phyloP scores from a whole-genome alignment of 2,329 filamentous ascomycete genomes.

The Juglanconis juglandina region DNA sequence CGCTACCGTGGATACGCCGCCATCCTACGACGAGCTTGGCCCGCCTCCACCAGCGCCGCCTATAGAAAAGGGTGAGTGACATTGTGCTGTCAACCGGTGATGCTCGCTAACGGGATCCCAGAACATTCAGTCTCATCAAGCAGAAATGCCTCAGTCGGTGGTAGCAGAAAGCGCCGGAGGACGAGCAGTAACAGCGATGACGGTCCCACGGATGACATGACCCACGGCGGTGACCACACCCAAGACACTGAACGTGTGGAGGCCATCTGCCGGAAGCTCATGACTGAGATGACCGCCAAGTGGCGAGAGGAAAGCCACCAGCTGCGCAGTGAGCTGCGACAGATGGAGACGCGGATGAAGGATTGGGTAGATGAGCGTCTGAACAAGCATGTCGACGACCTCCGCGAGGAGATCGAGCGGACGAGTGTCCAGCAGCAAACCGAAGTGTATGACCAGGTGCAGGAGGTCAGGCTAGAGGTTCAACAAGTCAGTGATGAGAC shows the following conservation, averaged over 20 bases:
- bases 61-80: constrained; percentile 1
- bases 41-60: constrained; percentile 1
- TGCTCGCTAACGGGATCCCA: neutral
- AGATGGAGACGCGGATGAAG: constrained; percentile 7
- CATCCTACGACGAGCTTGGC: constrained; percentile 3
- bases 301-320: neutral
- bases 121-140: neutral
- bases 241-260: neutral
- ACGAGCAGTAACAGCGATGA: neutral
- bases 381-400: neutral
- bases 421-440: constrained; percentile 7
- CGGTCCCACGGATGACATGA: neutral
- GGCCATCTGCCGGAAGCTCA: constrained; percentile 2
- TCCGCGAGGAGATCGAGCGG: neutral
- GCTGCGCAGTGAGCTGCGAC: neutral
- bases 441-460: neutral
- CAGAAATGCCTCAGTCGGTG: neutral
- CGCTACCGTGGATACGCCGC: neutral
- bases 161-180: constrained; percentile 6
- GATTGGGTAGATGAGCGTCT: constrained; percentile 5
- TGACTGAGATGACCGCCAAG: constrained; percentile 8
- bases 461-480: neutral
- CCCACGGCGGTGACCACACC: neutral
- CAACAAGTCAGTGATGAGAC: neutral
- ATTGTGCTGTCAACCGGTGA: neutral